Conservation (phyloP, 371 early-diverging fungal species). For the Smittium culicis region DNA sequence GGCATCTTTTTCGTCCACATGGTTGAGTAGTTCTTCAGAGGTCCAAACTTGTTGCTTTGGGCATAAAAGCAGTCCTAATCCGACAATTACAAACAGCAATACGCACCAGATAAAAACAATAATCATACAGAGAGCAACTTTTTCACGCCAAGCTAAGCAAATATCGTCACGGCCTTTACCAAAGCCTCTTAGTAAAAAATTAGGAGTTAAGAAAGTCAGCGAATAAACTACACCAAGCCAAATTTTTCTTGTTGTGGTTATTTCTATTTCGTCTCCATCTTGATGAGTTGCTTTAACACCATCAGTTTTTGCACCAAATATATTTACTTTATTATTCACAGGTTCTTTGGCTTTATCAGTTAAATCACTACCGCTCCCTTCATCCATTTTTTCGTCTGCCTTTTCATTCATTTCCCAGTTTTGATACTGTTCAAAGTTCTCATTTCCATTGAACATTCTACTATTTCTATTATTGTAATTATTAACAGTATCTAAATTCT, state of each 20-base stretch:
- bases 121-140: conserved; percentile 78
- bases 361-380: too few relatives aligned
- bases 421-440: background rate
- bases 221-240: conserved; percentile 75
- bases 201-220: conserved; percentile 73
- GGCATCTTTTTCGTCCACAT: conserved; percentile 35
- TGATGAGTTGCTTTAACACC: background rate
- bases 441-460: background rate
- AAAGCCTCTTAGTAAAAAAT: conserved; percentile 30
- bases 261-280: background rate
- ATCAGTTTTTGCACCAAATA: background rate
- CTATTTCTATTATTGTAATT: too few relatives aligned
- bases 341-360: background rate
- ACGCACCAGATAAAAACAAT: conserved; percentile 64
- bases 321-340: background rate
- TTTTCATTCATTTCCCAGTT: background rate
- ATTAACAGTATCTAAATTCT: too few relatives aligned
- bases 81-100: conserved; percentile 79
- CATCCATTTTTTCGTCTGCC: background rate
- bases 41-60: conserved; percentile 62
- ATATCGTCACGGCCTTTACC: conserved; percentile 73
- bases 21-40: conserved; percentile 37
- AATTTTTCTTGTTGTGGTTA: conserved; percentile 12
- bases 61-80: conserved; percentile 78
- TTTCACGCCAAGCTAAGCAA: conserved; percentile 93